A percentile compares a stretch with the other conserved stretches of the same genome.
phyloP scores from a whole-genome alignment of 352 stramenopile species.

The Phytopythium litorale region DNA sequence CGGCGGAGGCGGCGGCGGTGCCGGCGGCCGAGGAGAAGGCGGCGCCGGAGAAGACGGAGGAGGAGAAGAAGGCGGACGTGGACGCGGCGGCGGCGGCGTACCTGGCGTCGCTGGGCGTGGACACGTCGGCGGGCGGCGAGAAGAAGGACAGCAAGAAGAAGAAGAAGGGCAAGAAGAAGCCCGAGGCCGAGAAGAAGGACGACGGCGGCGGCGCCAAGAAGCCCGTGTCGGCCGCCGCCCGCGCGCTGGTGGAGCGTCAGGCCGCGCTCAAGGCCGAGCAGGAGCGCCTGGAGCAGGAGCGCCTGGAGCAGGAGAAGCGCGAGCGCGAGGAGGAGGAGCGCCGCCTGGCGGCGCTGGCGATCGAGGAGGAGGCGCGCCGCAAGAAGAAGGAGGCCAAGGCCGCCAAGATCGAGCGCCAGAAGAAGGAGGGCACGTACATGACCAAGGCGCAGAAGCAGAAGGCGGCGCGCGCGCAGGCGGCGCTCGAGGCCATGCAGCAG shows the following conservation, averaged over 20 bases:
- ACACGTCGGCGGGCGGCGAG: slow-evolving; percentile 39
- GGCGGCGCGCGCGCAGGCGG: slow-evolving; percentile 80
- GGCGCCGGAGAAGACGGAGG: slow-evolving; percentile 9
- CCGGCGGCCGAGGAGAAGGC: slow-evolving; percentile 11
- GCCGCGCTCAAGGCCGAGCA: slow-evolving; percentile 67
- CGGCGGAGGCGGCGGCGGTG: slow-evolving; percentile 4
- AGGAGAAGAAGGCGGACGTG: slow-evolving; percentile 27
- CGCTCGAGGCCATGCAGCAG: slow-evolving; percentile 91
- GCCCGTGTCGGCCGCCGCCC: slow-evolving; percentile 65
- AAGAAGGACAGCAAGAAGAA: slow-evolving; percentile 81
- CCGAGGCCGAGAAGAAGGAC: slow-evolving; percentile 46
- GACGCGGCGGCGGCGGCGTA: slow-evolving; percentile 73
- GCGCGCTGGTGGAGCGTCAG: slow-evolving; percentile 71
- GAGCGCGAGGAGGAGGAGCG: slow-evolving; percentile 69
- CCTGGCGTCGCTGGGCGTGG: slow-evolving; percentile 69
- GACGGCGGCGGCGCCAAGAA: slow-evolving; percentile 62
- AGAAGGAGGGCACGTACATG: slow-evolving; percentile 98
- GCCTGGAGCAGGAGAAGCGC: slow-evolving; percentile 46
- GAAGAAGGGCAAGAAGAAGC: slow-evolving; percentile 81
- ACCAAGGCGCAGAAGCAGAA: slow-evolving; percentile 98
- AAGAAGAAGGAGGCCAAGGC: slow-evolving; percentile 85
- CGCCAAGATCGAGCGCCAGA: slow-evolving; percentile 91
- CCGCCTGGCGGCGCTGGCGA: slow-evolving; percentile 36
- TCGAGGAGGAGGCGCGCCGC: slow-evolving; percentile 53
- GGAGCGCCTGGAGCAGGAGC: slow-evolving; percentile 75